Evolutionary conservation across 805 yeast genomes (phyloP).

Genomic region (Brettanomyces bruxellensis): DNA sequence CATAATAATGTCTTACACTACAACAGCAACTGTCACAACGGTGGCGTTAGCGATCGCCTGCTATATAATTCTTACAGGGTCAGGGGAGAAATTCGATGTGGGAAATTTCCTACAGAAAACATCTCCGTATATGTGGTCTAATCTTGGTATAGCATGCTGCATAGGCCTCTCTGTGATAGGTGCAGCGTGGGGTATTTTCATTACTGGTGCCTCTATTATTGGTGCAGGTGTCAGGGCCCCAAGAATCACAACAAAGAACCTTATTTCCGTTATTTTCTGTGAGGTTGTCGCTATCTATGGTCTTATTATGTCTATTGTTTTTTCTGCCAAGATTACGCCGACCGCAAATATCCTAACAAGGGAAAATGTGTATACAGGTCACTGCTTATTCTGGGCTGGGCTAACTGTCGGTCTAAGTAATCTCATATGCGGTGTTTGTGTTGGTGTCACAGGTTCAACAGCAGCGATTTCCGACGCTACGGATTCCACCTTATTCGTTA

Average conservation of each 20-base stretch:
- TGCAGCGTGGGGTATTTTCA: constrained; percentile 98
- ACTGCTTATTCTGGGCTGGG: constrained; percentile 96
- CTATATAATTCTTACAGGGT: constrained; percentile 76
- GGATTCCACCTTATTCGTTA: constrained; percentile 88
- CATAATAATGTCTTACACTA: not conserved
- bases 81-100: constrained; percentile 85
- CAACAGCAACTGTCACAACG: not conserved
- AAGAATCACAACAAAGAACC: constrained; percentile 91
- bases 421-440: constrained; percentile 93
- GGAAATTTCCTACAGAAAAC: constrained; percentile 79
- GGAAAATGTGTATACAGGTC: constrained; percentile 89
- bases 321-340: constrained; percentile 74
- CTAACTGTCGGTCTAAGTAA: constrained; percentile 90
- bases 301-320: constrained; percentile 93
- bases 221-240: constrained; percentile 99
- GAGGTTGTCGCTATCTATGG: constrained; percentile 99
- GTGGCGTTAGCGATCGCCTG: not conserved
- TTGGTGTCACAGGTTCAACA: constrained; percentile 96
- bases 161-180: constrained; percentile 94
- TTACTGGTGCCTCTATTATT: constrained; percentile 87
- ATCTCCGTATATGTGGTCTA: constrained; percentile 97
- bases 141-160: constrained; percentile 79
- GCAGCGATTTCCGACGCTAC: constrained; percentile 98
- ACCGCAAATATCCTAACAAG: constrained; percentile 66
- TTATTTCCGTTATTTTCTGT: constrained; percentile 94